These are phyloP conservation scores for Lachnellula cervina DNA, from an alignment of 2,329 filamentous ascomycete genomes.

Conservation along the genomic window DNA sequence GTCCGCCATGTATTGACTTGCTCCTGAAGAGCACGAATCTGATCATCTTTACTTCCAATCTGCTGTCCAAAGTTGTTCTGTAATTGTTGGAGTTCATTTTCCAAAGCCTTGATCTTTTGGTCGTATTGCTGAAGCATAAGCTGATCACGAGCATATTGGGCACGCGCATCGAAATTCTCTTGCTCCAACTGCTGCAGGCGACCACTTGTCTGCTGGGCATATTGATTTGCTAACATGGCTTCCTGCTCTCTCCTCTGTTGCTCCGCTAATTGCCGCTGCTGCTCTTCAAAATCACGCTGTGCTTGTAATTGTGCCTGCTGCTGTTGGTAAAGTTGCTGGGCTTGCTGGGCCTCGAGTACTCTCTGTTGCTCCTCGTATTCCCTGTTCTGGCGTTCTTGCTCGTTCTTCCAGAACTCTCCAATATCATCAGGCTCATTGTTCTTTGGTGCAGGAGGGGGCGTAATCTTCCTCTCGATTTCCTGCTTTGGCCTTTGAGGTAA, in stretches of 20 bases:
- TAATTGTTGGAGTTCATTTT: conserved; percentile 78
- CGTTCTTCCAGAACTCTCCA: conserved; percentile 95
- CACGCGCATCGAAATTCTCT: conserved; percentile 88
- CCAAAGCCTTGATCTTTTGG: conserved; percentile 85
- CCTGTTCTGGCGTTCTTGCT: conserved; percentile 84
- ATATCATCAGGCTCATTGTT: conserved; percentile 87
- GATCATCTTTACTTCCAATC: conserved; percentile 84
- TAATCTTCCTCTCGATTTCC: conserved; percentile 64
- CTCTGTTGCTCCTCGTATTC: conserved; percentile 94
- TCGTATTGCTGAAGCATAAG: conserved; percentile 97
- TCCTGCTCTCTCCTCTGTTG: conserved; percentile 90
- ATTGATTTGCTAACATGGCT: conserved; percentile 81
- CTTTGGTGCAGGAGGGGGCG: conserved; percentile 63
- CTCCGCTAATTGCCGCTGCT: conserved; percentile 80
- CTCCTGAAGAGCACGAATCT: conserved; percentile 87
- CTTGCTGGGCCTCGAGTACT: conserved; percentile 80
- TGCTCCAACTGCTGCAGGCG: conserved; percentile 92
- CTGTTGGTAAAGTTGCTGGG: conserved; percentile 74
- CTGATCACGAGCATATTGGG: conserved; percentile 96
- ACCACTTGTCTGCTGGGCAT: conserved; percentile 89
- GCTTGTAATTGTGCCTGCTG: conserved; percentile 79
- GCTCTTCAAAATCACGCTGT: conserved; percentile 93
- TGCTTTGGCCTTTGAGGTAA: conserved; percentile 76
- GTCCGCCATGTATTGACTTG: conserved; percentile 97
- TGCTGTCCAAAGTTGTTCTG: conserved; percentile 82